Conservation (phyloP, 2,329 filamentous ascomycete genomes). For the Aureobasidium melanogenum region DNA sequence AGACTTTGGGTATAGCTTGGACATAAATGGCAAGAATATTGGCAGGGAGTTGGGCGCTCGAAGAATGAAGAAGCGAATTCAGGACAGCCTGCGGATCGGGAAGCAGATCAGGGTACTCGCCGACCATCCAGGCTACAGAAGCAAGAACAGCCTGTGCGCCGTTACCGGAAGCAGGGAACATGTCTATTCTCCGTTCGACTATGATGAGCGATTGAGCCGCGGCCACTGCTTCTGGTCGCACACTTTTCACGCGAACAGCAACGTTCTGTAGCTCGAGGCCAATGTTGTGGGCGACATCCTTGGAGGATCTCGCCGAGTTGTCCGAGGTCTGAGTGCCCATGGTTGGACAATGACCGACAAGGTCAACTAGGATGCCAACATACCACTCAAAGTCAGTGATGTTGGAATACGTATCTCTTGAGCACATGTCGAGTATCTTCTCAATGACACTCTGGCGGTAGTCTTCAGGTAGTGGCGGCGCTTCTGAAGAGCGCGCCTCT, state of each 20-base stretch:
- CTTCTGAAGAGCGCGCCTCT: slow-evolving; percentile 39
- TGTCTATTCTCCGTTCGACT: slow-evolving; percentile 49
- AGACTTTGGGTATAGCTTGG: slow-evolving; percentile 79
- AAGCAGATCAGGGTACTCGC: slow-evolving; percentile 74
- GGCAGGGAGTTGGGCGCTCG: slow-evolving; percentile 47
- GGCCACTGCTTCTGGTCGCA: slow-evolving; percentile 69
- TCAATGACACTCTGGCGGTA: slow-evolving; percentile 77
- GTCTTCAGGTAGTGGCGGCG: slow-evolving; percentile 67
- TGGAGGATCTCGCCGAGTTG: slow-evolving; percentile 9
- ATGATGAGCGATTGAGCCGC: slow-evolving; percentile 71
- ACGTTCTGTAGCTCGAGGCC: slow-evolving; percentile 83
- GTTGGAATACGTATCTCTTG: slow-evolving; percentile 76
- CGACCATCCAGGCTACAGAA: slow-evolving; percentile 74
- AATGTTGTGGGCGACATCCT: slow-evolving; percentile 56
- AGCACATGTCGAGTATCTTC: slow-evolving; percentile 81
- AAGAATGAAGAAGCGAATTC: slow-evolving; percentile 63
- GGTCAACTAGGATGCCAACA: slow-evolving; percentile 76
- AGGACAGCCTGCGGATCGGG: slow-evolving; percentile 62
- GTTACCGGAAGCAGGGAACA: slow-evolving; percentile 44
- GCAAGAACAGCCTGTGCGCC: slow-evolving; percentile 57
- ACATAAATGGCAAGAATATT: slow-evolving; percentile 69
- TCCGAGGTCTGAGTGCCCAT: slow-evolving; percentile 18
- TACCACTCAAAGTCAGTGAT: slow-evolving; percentile 96
- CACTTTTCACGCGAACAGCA: slow-evolving; percentile 79
- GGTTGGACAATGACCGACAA: slow-evolving; percentile 62